These are phyloP conservation scores for Fusarium humuli DNA, from an alignment of 2,329 filamentous ascomycete species.

Conservation along the genomic window DNA sequence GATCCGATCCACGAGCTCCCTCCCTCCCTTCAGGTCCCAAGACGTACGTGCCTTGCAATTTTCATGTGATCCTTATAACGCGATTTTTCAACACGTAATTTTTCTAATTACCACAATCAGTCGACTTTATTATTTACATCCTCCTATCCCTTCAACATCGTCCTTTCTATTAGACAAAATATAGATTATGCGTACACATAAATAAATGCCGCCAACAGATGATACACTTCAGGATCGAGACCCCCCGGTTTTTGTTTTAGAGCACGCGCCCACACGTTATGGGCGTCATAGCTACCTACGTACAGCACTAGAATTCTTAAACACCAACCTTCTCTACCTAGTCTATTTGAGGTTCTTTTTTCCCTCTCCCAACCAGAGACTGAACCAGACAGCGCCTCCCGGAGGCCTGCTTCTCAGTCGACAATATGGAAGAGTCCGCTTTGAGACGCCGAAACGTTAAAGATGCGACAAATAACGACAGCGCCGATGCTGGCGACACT, in stretches of 20 bases:
- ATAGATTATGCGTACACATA: neutral
- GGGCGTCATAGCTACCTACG: conserved; percentile 45
- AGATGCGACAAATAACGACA: conserved; percentile 23
- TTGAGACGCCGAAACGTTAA: conserved; percentile 50
- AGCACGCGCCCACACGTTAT: conserved; percentile 34
- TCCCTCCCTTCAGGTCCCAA: neutral
- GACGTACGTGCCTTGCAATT: neutral
- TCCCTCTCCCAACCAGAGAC: conserved; percentile 14
- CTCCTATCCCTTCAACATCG: neutral
- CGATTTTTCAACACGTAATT: conserved; percentile 10
- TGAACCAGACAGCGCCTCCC: conserved; percentile 26
- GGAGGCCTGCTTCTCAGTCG: conserved; percentile 30
- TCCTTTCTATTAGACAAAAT: neutral
- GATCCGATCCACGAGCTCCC: neutral
- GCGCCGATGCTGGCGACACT: conserved; percentile 37
- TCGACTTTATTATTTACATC: neutral
- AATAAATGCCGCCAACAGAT: conserved; percentile 16
- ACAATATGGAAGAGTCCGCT: conserved; percentile 51
- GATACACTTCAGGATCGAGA: conserved; percentile 26
- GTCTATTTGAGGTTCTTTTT: conserved; percentile 1
- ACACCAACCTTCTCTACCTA: conserved; percentile 5
- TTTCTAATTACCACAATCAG: conserved; percentile 1
- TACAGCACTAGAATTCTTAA: conserved; percentile 14
- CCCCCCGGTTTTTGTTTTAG: conserved; percentile 37
- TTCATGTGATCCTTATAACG: conserved; percentile 29